These are phyloP conservation scores for Russula earlei DNA, from an alignment of 768 basidiomycete genomes.

Conservation along the genomic window DNA sequence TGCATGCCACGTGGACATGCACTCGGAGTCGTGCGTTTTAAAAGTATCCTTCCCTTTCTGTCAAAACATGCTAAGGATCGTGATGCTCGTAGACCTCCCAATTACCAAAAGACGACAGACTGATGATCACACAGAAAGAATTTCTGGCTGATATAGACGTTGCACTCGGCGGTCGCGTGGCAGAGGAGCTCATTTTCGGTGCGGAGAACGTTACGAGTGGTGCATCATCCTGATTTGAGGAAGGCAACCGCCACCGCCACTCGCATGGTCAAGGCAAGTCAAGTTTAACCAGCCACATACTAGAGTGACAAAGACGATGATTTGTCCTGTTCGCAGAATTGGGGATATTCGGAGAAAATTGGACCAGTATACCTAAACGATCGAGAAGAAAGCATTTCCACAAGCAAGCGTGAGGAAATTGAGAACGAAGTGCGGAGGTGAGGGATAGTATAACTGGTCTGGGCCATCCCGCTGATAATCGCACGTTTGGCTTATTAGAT, in stretches of 20 bases:
- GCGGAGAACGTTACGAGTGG: constrained; percentile 84
- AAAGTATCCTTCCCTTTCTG: background rate
- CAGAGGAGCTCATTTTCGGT: constrained; percentile 89
- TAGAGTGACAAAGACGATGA: background rate
- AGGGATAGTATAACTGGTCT: constrained; percentile 34
- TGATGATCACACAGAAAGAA: constrained; percentile 62
- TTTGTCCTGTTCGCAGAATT: constrained; percentile 36
- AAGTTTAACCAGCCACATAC: constrained; percentile 20
- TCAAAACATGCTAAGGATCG: background rate
- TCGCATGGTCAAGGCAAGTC: constrained; percentile 79
- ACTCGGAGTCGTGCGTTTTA: constrained; percentile 63
- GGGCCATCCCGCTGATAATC: background rate
- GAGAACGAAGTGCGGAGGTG: constrained; percentile 81
- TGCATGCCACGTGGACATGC: constrained; percentile 95
- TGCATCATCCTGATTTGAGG: constrained; percentile 78
- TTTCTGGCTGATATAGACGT: constrained; percentile 83
- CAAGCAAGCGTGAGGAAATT: constrained; percentile 71
- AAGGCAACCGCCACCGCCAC: constrained; percentile 73
- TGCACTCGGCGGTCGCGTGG: constrained; percentile 88
- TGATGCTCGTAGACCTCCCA: constrained; percentile 45
- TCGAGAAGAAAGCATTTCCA: constrained; percentile 58
- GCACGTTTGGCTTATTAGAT: background rate
- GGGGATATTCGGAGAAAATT: constrained; percentile 69
- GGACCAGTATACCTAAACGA: constrained; percentile 80
- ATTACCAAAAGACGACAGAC: constrained; percentile 69